Base-by-base conservation (phyloP, 176 grass and related monocot species). In the Poa annua region DNA sequence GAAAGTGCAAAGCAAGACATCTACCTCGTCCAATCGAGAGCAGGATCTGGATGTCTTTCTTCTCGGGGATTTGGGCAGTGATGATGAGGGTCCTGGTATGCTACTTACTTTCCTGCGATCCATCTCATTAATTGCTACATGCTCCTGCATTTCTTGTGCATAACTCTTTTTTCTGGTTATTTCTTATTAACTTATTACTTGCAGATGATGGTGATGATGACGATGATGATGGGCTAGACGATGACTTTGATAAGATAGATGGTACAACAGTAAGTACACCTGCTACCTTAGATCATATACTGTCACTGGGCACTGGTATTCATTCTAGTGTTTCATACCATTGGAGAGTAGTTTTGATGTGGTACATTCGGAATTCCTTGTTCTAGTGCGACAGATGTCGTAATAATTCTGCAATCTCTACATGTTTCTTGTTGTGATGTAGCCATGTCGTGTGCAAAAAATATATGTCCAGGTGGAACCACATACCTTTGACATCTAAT, bases 21-120 rank as follows among this genome's bases (percentile, higher is more conserved):
- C 91, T 29, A 83, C 83, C 62, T 96, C 97, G 49, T 83, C 87
- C 61, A 96, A 76, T 81, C 77, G 84, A 25, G 97, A 96, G 65
- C 83, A 87, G 51, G 97, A 99, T 88, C 79, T 99, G 51, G 97
- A 99, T 94, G 88, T 85, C 38, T 99, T 99, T 90, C 93, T 99
- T 74, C 83, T 99, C 7, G 97, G 97, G 15, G 97, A 99, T 89
- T 83, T 96, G 52, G 93, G 90, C 26, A 95, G 93, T 70, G 97
- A 96, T 17, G 97, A 99, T 73, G 93, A 99, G 20, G 91, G 81
- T 35, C 91, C 70, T 80, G 89, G 91, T 99, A 88, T 64, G 42
- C 38, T 80, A 54, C 65, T 88, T 22, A 54, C 29, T 84, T 74
- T 39, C 63, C 55, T 72, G 39, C 25, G 44, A 59, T 49, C 19